phyloP scores from a whole-genome alignment of 2,329 filamentous ascomycete species.

The Epichloe gansuensis region DNA sequence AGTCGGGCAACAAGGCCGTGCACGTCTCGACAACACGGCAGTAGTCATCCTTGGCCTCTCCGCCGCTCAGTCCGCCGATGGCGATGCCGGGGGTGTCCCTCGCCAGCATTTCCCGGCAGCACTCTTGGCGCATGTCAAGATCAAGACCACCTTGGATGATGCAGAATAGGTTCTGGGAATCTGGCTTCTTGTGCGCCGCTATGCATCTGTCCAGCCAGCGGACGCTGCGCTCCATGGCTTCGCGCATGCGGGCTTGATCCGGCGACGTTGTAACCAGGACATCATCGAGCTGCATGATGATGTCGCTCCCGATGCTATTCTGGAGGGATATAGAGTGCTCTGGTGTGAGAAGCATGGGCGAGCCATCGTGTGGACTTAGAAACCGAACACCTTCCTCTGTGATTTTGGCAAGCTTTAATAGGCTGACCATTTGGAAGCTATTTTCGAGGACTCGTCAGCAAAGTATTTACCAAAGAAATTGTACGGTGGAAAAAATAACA shows the following conservation, averaged over 20 bases:
- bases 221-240: conserved; percentile 89
- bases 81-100: conserved; percentile 86
- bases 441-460: neutral
- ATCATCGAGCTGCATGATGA: conserved; percentile 99
- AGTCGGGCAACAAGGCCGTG: conserved; percentile 69
- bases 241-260: conserved; percentile 73
- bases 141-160: conserved; percentile 96
- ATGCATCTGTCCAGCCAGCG: conserved; percentile 96
- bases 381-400: conserved; percentile 95
- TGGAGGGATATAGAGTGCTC: conserved; percentile 94
- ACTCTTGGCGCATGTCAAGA: conserved; percentile 70
- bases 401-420: conserved; percentile 82
- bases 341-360: conserved; percentile 90
- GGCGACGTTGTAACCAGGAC: conserved; percentile 94
- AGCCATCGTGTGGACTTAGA: conserved; percentile 88
- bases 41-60: conserved; percentile 87
- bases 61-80: conserved; percentile 87
- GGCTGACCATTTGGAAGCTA: conserved; percentile 98
- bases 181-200: conserved; percentile 70
- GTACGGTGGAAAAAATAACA: conserved; percentile 3
- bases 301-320: conserved; percentile 94
- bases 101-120: conserved; percentile 75
- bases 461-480: neutral
- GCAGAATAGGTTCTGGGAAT: conserved; percentile 86
- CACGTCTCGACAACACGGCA: conserved; percentile 83